Evolutionary conservation across 140 eudicot species (phyloP).

Genomic region (Bidens hawaiensis): DNA sequence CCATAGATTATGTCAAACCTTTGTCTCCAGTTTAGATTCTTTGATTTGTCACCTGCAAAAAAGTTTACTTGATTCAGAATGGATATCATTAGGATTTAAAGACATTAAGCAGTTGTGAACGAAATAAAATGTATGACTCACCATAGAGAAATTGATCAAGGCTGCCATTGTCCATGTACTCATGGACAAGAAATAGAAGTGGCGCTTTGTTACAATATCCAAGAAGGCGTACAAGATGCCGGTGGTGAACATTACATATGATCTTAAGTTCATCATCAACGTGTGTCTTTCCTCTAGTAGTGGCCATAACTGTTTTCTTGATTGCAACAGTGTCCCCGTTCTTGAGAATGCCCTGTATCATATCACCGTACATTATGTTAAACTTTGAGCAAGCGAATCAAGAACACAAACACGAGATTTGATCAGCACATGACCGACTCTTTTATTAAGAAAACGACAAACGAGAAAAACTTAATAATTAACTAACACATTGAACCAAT

Average conservation of each 20-base stretch:
- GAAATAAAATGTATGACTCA: background rate
- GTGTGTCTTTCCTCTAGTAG: slow-evolving; percentile 33
- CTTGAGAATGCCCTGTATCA: slow-evolving; percentile 35
- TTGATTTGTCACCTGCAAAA: slow-evolving; percentile 3
- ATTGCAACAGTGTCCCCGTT: slow-evolving; percentile 36
- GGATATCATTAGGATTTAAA: background rate
- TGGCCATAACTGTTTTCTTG: slow-evolving; percentile 23
- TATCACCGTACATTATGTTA: slow-evolving; percentile 11
- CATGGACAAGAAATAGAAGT: slow-evolving; percentile 36
- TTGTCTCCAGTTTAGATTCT: slow-evolving; percentile 39
- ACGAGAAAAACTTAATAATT: too few relatives aligned
- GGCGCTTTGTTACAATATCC: slow-evolving; percentile 44
- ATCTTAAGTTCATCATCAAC: slow-evolving; percentile 41
- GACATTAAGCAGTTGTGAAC: background rate
- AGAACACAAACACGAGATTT: too few relatives aligned
- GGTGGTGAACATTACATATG: slow-evolving; percentile 43
- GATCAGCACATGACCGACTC: too few relatives aligned
- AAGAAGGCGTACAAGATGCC: slow-evolving; percentile 40
- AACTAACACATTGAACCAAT: too few relatives aligned
- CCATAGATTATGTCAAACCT: slow-evolving; percentile 43
- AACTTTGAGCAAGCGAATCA: too few relatives aligned
- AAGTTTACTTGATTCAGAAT: background rate
- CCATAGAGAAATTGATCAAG: slow-evolving; percentile 41
- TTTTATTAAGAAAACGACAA: too few relatives aligned
- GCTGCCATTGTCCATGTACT: slow-evolving; percentile 51